Base-by-base conservation (phyloP, 805 yeast species). In the Wickerhamomyces mucosus region DNA sequence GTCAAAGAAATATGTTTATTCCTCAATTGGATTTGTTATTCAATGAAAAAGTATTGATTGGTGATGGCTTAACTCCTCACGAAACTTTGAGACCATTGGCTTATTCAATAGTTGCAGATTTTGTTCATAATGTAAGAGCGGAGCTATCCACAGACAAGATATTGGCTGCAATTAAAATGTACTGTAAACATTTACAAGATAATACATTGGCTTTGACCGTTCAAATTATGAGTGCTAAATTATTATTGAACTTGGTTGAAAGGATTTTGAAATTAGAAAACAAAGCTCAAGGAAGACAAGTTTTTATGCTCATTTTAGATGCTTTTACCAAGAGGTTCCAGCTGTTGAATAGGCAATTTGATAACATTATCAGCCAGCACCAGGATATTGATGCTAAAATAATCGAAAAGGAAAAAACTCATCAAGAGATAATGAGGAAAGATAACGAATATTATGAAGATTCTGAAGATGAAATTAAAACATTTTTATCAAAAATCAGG, bases 171-270 rank as follows among this genome's bases (percentile, higher is more conserved):
- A 89, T 94, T 4, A 71, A 67, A 27, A 78, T 84, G 35, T 92
- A 85, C 50, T 79, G 95, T 47, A 70, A 69, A 18, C 76, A 85
- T 43, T 60, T 92, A 39, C 79, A 80, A 43, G 97, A 94, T 50
- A 75, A 73, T 40, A 62, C 88, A 0, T 59, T 92, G 40, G 92
- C 94, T 1, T 67, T 84, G 38, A 82, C 94, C 6, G 95, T 88
- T 22, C 97, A 94, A 54, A 82, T 88, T 8, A 86, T 92, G 96
- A 82, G 96, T 58, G 95, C 96, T 3, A 89, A 88, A 56, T 62
- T 92, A 20, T 58, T 92, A 20, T 57, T 89, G 39, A 94, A 92
- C 53, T 62, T 94, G 45, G 89, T 92, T 15, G 98, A 94, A 43
- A 64, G 94, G 27, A 80, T 92, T 24, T 68, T 81, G 70, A 80